Conservation (phyloP, 495 filamentous ascomycete species). For the Tuber borchii region DNA sequence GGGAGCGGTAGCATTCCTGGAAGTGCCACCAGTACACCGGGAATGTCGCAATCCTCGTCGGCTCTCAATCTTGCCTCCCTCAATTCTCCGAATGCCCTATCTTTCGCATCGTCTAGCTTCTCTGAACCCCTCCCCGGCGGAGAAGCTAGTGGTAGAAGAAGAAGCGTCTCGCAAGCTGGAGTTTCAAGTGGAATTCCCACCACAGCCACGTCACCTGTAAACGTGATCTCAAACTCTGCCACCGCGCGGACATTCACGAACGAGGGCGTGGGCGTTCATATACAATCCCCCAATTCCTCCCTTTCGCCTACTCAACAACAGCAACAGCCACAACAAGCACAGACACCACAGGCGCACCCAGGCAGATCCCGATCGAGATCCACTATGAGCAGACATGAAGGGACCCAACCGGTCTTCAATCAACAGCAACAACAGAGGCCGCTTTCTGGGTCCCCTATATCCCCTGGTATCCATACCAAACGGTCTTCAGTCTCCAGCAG, state of each 20-base stretch:
- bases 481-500: slow-evolving; percentile 36
- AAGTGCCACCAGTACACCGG: slow-evolving; percentile 26
- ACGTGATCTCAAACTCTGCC: slow-evolving; percentile 39
- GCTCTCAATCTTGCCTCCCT: slow-evolving; percentile 21
- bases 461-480: slow-evolving; percentile 25
- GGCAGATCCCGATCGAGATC: slow-evolving; percentile 29
- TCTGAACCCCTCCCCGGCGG: slow-evolving; percentile 23
- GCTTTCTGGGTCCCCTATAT: slow-evolving; percentile 3
- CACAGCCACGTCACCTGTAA: slow-evolving; percentile 40
- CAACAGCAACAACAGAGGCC: slow-evolving; percentile 16
- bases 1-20: slow-evolving; percentile 18
- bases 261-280: slow-evolving; percentile 38
- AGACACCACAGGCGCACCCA: background rate
- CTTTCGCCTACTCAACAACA: slow-evolving; percentile 11
- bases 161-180: slow-evolving; percentile 25
- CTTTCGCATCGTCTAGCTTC: slow-evolving; percentile 20
- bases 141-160: slow-evolving; percentile 14
- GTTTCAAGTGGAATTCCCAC: slow-evolving; percentile 24
- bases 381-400: slow-evolving; percentile 29
- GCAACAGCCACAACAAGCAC: slow-evolving; percentile 21
- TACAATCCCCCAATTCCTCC: slow-evolving; percentile 23
- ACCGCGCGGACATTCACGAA: slow-evolving; percentile 37
- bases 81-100: slow-evolving; percentile 24
- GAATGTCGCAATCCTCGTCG: slow-evolving; percentile 29
- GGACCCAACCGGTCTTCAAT: slow-evolving; percentile 21